A percentile compares a stretch with the other conserved stretches of the same genome.
Evolutionary conservation across 1,284 basidiomycete genomes (phyloP).

Genomic region (Sanghuangporus sanghuang): DNA sequence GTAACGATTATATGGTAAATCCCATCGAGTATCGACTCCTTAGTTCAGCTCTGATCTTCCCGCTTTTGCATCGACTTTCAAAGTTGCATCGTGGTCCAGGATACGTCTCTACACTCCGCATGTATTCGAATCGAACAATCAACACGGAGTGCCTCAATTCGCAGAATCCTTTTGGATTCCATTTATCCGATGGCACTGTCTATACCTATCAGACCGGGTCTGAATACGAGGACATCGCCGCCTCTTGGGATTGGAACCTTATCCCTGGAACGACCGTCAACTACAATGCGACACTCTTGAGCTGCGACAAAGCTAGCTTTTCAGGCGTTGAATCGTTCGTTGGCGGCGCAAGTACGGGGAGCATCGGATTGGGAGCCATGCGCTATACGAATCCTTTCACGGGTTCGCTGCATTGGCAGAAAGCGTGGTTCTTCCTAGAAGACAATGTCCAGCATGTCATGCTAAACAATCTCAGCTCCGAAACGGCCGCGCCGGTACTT

Average conservation of each 20-base stretch:
- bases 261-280: slow-evolving; percentile 65
- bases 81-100: slow-evolving; percentile 55
- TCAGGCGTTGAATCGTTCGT: slow-evolving; percentile 52
- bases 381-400: slow-evolving; percentile 58
- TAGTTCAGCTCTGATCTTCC: not conserved
- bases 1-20: slow-evolving; percentile 63
- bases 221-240: slow-evolving; percentile 66
- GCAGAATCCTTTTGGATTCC: slow-evolving; percentile 63
- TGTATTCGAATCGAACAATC: slow-evolving; percentile 55
- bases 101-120: slow-evolving; percentile 58
- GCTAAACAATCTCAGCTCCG: slow-evolving; percentile 44
- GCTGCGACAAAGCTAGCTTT: slow-evolving; percentile 35
- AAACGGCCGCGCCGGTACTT: slow-evolving; percentile 43
- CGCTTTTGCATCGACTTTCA: not conserved
- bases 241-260: slow-evolving; percentile 69
- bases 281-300: slow-evolving; percentile 47
- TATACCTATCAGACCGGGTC: slow-evolving; percentile 59
- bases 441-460: slow-evolving; percentile 58
- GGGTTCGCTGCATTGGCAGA: slow-evolving; percentile 52
- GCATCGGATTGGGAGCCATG: slow-evolving; percentile 53
- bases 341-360: slow-evolving; percentile 55
- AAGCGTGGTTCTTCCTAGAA: slow-evolving; percentile 69
- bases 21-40: not conserved
- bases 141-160: slow-evolving; percentile 64
- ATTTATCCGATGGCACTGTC: slow-evolving; percentile 57